Evolutionary conservation across 2,329 filamentous ascomycete species (phyloP), one percentile per base, ranked within the genome.

Genomic region (Fusarium continuum): DNA sequence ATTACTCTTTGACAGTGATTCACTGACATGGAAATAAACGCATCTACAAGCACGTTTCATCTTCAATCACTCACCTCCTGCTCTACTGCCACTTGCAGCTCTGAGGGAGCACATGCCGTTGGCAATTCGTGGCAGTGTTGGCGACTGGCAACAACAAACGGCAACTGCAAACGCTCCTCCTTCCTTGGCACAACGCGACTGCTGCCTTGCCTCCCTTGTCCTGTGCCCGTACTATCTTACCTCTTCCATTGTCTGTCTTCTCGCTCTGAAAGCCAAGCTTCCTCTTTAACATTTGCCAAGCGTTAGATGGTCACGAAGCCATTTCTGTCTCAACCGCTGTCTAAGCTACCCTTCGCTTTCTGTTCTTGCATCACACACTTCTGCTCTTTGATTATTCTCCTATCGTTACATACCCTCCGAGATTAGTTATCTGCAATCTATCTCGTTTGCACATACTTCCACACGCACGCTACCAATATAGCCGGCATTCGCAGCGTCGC

Each of bases 61-160:
- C n/a, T n/a, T n/a, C n/a, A n/a, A n/a, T n/a, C n/a, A n/a, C n/a
- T n/a, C 14, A 26, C 9, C 4, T 14, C 29, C 16, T 13, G 17
- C 19, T 43, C 8, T 16, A n/a, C 26, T 41, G 5, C 25, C 39
- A 11, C 14, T 14, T 8, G 13, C 16, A 22, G n/a, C 16, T 7
- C 19, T n/a, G 20, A 5, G 16, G 19, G 32, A 17, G 13, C 8
- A 50, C 43, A 29, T 14, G 31, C n/a, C 16, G 25, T 22, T 20
- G 39, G 29, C 43, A 58, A 41, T 31, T 45, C 31, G n/a, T 10
- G 20, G 28, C 32, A 56, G 35, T 45, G 55, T 32, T 45, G 16
- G 48, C 36, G 35, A 35, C 35, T 47, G 56, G 38, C 53, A 49
- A 23, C 23, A 41, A 34, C 44, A 47, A 44, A 60, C 32, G 47